Evolutionary conservation across 352 stramenopile genomes (phyloP).

Genomic region (Phytophthora macrochlamydospora): DNA sequence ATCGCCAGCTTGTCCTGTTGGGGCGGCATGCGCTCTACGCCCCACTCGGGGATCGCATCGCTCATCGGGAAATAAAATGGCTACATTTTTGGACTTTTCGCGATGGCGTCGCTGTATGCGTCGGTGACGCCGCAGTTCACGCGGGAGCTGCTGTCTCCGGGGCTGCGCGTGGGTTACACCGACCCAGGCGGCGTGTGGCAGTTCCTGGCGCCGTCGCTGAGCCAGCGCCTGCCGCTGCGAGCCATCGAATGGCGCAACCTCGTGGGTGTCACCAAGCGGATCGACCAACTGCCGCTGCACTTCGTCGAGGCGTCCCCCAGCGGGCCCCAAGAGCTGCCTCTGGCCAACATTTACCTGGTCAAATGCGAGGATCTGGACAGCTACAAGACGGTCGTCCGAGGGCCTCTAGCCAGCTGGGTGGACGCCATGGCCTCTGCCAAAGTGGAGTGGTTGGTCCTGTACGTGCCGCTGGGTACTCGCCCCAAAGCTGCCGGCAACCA

Average conservation of each 20-base stretch:
- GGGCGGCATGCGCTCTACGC: constrained; percentile 28
- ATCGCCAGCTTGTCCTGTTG: constrained; percentile 37
- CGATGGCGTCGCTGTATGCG: constrained; percentile 74
- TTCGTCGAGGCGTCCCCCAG: constrained; percentile 42
- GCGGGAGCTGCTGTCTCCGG: constrained; percentile 62
- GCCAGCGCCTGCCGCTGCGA: constrained; percentile 67
- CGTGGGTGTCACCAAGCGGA: constrained; percentile 71
- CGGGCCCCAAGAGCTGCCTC: constrained; percentile 35
- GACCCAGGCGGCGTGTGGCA: constrained; percentile 84
- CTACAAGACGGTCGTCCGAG: constrained; percentile 64
- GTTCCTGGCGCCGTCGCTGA: constrained; percentile 70
- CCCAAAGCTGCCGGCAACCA: constrained; percentile 50
- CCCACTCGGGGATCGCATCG: constrained; percentile 19
- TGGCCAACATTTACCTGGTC: constrained; percentile 78
- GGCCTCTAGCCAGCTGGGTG: constrained; percentile 60
- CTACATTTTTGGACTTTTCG: no score
- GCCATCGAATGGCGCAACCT: constrained; percentile 86
- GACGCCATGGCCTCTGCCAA: constrained; percentile 69
- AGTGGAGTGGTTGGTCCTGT: constrained; percentile 83
- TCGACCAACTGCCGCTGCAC: constrained; percentile 65
- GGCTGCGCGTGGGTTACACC: constrained; percentile 70
- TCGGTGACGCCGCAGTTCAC: constrained; percentile 76
- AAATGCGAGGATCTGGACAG: constrained; percentile 85
- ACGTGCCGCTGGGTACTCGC: constrained; percentile 84
- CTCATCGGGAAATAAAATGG: no score